Conservation (phyloP, 257 asterid species). For the Dorcoceras hygrometricum region DNA sequence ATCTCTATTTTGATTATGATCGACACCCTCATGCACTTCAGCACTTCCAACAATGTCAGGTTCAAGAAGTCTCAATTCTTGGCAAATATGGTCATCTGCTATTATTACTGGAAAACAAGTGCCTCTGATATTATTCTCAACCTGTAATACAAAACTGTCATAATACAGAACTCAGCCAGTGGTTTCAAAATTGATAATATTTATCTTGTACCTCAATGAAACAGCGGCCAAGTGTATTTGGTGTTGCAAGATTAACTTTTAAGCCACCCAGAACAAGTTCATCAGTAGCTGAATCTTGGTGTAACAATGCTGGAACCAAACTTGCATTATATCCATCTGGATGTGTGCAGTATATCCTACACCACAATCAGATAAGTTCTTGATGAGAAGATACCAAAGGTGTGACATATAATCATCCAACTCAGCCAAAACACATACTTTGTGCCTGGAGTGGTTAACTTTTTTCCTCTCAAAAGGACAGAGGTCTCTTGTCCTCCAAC, state of each 20-base stretch:
- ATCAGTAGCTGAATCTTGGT: slow-evolving; percentile 36
- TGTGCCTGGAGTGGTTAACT: slow-evolving; percentile 50
- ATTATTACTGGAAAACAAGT: slow-evolving; percentile 74
- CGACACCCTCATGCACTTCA: slow-evolving; percentile 22
- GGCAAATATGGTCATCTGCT: slow-evolving; percentile 72
- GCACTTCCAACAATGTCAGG: slow-evolving; percentile 47
- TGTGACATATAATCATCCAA: neutral
- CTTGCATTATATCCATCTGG: slow-evolving; percentile 38
- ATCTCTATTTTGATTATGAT: slow-evolving; percentile 32
- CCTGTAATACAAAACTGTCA: slow-evolving; percentile 38
- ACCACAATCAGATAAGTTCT: slow-evolving; percentile 18
- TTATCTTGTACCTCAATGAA: slow-evolving; percentile 64
- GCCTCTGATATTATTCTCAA: slow-evolving; percentile 60
- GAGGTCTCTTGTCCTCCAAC: slow-evolving; percentile 71
- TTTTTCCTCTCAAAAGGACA: slow-evolving; percentile 59
- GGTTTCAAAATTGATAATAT: slow-evolving; percentile 3
- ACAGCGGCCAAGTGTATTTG: slow-evolving; percentile 62
- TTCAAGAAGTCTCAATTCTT: slow-evolving; percentile 68
- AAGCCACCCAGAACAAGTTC: slow-evolving; percentile 53
- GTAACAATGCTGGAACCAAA: slow-evolving; percentile 32
- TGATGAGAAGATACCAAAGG: slow-evolving; percentile 3
- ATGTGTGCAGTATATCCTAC: slow-evolving; percentile 74
- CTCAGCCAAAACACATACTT: slow-evolving; percentile 37
- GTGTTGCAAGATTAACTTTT: slow-evolving; percentile 35
- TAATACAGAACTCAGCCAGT: neutral